Percentiles rank a stretch among this genome's conserved stretches.
phyloP scores from a whole-genome alignment of 768 basidiomycete species.

The Amanita pallidorosea region DNA sequence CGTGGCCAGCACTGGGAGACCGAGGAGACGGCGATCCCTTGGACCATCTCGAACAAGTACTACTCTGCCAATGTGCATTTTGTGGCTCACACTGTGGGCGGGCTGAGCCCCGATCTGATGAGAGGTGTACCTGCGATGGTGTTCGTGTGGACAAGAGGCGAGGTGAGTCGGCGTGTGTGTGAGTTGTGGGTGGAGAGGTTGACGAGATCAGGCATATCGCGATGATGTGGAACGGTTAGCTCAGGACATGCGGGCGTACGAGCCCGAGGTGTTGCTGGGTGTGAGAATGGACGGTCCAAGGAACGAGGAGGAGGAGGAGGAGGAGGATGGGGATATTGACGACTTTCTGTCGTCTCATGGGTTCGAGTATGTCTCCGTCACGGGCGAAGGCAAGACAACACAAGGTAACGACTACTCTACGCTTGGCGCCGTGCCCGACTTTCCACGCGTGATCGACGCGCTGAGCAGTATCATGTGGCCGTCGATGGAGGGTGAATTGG shows the following conservation, averaged over 20 bases:
- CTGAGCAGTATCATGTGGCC: constrained; percentile 88
- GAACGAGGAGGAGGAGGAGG: constrained; percentile 6
- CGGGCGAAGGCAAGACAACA: constrained; percentile 11
- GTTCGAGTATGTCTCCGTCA: constrained; percentile 70
- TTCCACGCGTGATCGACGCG: constrained; percentile 67
- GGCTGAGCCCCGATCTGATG: constrained; percentile 29
- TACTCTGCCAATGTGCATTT: constrained; percentile 74
- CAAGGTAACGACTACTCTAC: neutral
- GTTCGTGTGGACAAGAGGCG: constrained; percentile 57
- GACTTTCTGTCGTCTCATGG: constrained; percentile 56
- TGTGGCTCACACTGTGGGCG: constrained; percentile 34
- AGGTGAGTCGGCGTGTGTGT: constrained; percentile 32
- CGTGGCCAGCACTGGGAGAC: neutral
- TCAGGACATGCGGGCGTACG: constrained; percentile 34
- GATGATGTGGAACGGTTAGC: constrained; percentile 42
- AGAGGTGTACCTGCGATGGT: constrained; percentile 57
- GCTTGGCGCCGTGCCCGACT: constrained; percentile 32
- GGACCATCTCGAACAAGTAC: constrained; percentile 75
- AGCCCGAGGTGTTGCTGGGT: constrained; percentile 65
- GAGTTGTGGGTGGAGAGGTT: neutral
- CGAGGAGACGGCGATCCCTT: constrained; percentile 32
- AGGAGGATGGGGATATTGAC: constrained; percentile 49
- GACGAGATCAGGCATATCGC: constrained; percentile 37
- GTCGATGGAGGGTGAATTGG: constrained; percentile 44
- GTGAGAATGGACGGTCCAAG: constrained; percentile 33